These are phyloP conservation scores for Tricholoma furcatifolium DNA, from an alignment of 768 basidiomycete species.

Conservation along the genomic window DNA sequence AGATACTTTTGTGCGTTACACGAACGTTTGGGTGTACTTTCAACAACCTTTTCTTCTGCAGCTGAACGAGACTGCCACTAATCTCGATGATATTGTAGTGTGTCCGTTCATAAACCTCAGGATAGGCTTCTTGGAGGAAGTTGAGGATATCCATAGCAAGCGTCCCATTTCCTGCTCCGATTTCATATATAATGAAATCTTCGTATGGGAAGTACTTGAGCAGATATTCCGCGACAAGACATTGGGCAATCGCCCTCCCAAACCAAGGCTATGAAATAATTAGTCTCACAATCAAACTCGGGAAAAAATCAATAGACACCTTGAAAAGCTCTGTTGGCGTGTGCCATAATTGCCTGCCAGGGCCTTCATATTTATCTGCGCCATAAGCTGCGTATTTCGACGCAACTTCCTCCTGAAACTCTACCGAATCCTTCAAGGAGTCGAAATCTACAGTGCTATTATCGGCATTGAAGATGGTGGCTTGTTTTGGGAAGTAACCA, in stretches of 20 bases:
- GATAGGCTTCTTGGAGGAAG: conserved; percentile 72
- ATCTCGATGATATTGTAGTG: conserved; percentile 96
- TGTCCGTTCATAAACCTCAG: conserved; percentile 92
- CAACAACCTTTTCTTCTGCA: conserved; percentile 69
- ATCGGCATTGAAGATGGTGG: conserved; percentile 78
- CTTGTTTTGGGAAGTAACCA: conserved; percentile 95
- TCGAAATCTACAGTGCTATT: conserved; percentile 67
- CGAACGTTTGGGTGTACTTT: conserved; percentile 64
- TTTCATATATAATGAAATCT: conserved; percentile 94
- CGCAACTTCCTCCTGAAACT: conserved; percentile 84
- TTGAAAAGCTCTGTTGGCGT: conserved; percentile 98
- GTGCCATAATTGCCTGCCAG: conserved; percentile 94
- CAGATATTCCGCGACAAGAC: conserved; percentile 88
- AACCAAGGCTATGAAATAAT: conserved; percentile 76
- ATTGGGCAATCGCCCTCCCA: conserved; percentile 86
- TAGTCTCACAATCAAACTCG: conserved; percentile 7
- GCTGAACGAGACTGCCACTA: conserved; percentile 68
- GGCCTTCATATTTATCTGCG: conserved; percentile 56
- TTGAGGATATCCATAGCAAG: conserved; percentile 87
- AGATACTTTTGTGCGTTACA: conserved; percentile 77
- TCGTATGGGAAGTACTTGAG: conserved; percentile 95
- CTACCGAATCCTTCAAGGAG: conserved; percentile 58
- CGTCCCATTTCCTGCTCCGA: conserved; percentile 97
- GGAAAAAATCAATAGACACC: conserved; percentile 41
- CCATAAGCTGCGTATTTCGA: conserved; percentile 73